A percentile compares a stretch with the other conserved stretches of the same genome.
phyloP scores from a whole-genome alignment of 805 yeast species.

The Citeromyces matritensis region DNA sequence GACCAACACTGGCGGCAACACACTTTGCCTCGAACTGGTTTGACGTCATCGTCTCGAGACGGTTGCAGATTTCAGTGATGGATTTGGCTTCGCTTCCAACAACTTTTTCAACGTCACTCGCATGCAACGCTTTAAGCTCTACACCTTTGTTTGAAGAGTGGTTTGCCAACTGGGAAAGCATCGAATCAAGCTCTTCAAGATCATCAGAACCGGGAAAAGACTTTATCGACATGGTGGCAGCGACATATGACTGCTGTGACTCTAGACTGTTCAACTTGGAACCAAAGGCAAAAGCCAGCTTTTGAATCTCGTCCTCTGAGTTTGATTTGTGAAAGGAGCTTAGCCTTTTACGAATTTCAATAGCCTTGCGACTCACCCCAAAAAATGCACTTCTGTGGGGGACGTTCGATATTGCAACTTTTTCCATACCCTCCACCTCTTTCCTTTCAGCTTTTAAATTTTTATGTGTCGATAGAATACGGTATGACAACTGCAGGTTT shows the following conservation, averaged over 20 bases:
- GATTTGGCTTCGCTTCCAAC: conserved; percentile 2
- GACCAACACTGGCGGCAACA: conserved; percentile 2
- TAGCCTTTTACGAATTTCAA: neutral
- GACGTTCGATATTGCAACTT: too few relatives aligned
- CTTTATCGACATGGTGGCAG: neutral
- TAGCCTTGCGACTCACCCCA: neutral
- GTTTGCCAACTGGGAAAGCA: conserved; percentile 15
- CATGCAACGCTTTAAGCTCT: conserved; percentile 5
- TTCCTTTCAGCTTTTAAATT: neutral
- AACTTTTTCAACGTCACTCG: neutral
- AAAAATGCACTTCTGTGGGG: neutral
- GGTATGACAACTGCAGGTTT: neutral
- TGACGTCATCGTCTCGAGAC: conserved; percentile 1
- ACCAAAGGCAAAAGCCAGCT: conserved; percentile 11
- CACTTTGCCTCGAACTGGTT: conserved; percentile 1
- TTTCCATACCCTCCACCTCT: too few relatives aligned
- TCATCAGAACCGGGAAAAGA: conserved; percentile 5
- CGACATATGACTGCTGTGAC: conserved; percentile 5
- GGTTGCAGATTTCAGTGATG: conserved; percentile 5
- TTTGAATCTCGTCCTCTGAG: conserved; percentile 8
- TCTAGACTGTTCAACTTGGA: conserved; percentile 3
- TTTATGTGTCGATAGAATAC: neutral
- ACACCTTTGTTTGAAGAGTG: conserved; percentile 9
- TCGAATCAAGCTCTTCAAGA: conserved; percentile 15
- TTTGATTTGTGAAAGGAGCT: neutral